These are phyloP conservation scores for Hypoxylon sp. DNA, from an alignment of 2,329 filamentous ascomycete species.

Conservation along the genomic window DNA sequence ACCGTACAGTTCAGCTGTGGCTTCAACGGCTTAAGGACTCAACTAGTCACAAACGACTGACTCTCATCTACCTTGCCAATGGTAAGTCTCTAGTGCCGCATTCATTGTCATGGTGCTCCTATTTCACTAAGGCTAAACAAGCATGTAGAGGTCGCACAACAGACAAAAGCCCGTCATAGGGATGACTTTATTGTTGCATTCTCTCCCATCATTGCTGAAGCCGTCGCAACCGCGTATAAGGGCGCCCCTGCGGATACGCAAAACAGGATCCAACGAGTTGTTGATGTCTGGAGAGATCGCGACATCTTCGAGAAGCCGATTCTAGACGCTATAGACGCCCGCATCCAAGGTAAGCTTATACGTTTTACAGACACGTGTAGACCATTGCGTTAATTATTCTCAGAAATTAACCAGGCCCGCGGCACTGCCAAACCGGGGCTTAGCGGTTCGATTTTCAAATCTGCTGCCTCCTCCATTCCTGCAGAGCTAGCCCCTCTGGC, in stretches of 20 bases:
- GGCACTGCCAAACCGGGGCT: constrained; percentile 66
- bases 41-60: constrained; percentile 85
- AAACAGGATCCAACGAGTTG: constrained; percentile 85
- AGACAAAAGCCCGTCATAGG: constrained; percentile 92
- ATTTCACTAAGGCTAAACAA: constrained; percentile 26
- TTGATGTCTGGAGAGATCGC: constrained; percentile 94
- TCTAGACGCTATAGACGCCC: constrained; percentile 82
- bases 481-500: constrained; percentile 83
- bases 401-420: constrained; percentile 74
- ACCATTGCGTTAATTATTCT: constrained; percentile 27
- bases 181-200: constrained; percentile 94
- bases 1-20: constrained; percentile 93
- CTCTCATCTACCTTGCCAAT: constrained; percentile 94
- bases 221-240: constrained; percentile 90
- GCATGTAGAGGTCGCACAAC: constrained; percentile 87
- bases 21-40: constrained; percentile 90
- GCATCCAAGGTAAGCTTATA: constrained; percentile 77
- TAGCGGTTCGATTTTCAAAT: constrained; percentile 75
- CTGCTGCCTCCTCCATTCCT: constrained; percentile 71
- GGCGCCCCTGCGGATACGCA: constrained; percentile 89
- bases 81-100: constrained; percentile 65
- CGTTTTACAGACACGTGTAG: constrained; percentile 32
- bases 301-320: constrained; percentile 85
- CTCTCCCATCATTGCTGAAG: constrained; percentile 91
- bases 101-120: background rate